Percentiles rank a stretch among this genome's conserved stretches.
phyloP scores from a whole-genome alignment of 106 monocot species.

The Dactylorhiza incarnata region DNA sequence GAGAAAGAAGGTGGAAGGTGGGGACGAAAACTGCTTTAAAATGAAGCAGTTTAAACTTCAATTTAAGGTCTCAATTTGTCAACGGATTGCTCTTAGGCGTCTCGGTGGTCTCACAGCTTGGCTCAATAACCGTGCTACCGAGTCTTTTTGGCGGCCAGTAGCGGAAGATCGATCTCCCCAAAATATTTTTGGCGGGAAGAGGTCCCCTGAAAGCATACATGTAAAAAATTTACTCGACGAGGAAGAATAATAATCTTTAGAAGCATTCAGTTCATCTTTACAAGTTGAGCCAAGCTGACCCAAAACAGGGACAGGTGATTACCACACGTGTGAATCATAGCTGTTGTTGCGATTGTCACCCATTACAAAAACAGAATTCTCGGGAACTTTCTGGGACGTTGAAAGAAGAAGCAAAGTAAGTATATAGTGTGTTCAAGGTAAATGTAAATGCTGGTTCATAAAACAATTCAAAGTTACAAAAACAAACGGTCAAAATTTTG shows the following conservation, averaged over 20 bases:
- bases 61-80: neutral
- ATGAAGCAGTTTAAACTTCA: neutral
- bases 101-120: neutral
- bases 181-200: conserved; percentile 72
- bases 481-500: neutral
- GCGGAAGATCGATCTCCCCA: conserved; percentile 86
- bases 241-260: neutral
- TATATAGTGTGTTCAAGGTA: neutral
- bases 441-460: neutral
- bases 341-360: conserved; percentile 99
- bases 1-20: too few species aligned
- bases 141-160: conserved; percentile 91
- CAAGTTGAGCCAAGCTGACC: neutral
- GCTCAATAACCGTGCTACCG: conserved; percentile 48
- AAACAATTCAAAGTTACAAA: neutral
- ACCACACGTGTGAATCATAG: conserved; percentile 97
- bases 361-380: conserved; percentile 89
- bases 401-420: neutral
- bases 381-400: conserved; percentile 57
- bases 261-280: neutral
- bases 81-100: conserved; percentile 7
- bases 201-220: conserved; percentile 58
- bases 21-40: too few species aligned
- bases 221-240: neutral
- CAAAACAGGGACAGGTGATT: conserved; percentile 12